Evolutionary conservation across 148 eudicot genomes (phyloP).

Genomic region (Rhododendron williamsianum): DNA sequence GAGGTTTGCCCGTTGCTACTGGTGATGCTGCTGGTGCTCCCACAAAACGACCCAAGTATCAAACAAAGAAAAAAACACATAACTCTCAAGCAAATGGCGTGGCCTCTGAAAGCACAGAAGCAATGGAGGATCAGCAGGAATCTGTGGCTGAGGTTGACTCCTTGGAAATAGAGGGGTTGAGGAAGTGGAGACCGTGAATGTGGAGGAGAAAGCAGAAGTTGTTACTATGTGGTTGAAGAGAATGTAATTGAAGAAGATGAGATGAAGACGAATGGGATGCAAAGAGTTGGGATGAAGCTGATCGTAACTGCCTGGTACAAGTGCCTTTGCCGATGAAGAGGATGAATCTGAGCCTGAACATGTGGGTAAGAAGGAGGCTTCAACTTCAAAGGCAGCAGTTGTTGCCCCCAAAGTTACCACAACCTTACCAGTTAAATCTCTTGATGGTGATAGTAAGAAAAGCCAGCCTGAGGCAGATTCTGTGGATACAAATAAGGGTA

Average conservation of each 20-base stretch:
- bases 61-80: slow-evolving; percentile 60
- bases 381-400: slow-evolving; percentile 22
- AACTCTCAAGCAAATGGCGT: slow-evolving; percentile 44
- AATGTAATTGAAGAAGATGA: slow-evolving; percentile 41
- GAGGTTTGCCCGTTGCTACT: slow-evolving; percentile 37
- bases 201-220: slow-evolving; percentile 41
- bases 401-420: slow-evolving; percentile 19
- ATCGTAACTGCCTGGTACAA: slow-evolving; percentile 59
- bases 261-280: slow-evolving; percentile 97
- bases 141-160: slow-evolving; percentile 32
- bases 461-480: slow-evolving; percentile 23
- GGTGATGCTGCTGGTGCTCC: slow-evolving; percentile 44
- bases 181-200: slow-evolving; percentile 19
- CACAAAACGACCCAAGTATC: slow-evolving; percentile 64
- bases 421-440: slow-evolving; percentile 19
- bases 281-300: slow-evolving; percentile 87
- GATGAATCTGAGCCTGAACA: slow-evolving; percentile 52
- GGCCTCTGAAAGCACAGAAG: slow-evolving; percentile 26
- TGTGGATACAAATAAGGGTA: slow-evolving; percentile 26
- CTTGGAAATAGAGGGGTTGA: slow-evolving; percentile 43
- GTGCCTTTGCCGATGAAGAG: slow-evolving; percentile 85
- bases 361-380: slow-evolving; percentile 36
- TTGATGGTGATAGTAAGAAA: slow-evolving; percentile 31
- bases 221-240: slow-evolving; percentile 35
- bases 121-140: slow-evolving; percentile 39